Conservation (phyloP, 805 yeast species). For the Candida nonsorbophila region DNA sequence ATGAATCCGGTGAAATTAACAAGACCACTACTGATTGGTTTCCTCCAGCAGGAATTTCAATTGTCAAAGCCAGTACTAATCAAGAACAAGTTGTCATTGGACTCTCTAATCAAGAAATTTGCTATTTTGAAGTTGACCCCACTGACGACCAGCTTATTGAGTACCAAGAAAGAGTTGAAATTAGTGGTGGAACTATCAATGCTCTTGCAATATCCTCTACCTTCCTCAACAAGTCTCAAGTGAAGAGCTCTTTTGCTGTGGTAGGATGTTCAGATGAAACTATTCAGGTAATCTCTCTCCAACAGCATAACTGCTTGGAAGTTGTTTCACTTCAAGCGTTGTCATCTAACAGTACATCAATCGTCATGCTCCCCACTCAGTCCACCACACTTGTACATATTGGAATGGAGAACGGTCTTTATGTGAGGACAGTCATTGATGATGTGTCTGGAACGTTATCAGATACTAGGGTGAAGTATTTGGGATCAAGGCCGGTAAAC, state of each 20-base stretch:
- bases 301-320: constrained; percentile 55
- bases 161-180: constrained; percentile 55
- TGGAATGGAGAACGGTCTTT: constrained; percentile 83
- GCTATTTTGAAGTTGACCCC: constrained; percentile 75
- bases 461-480: constrained; percentile 62
- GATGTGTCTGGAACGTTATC: constrained; percentile 49
- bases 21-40: constrained; percentile 61
- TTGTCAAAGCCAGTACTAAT: constrained; percentile 58
- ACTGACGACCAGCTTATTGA: constrained; percentile 61
- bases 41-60: constrained; percentile 71
- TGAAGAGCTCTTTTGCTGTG: constrained; percentile 52
- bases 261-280: constrained; percentile 71
- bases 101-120: constrained; percentile 66
- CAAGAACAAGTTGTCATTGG: constrained; percentile 65
- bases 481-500: constrained; percentile 64
- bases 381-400: constrained; percentile 49
- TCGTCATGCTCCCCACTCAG: constrained; percentile 17
- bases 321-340: constrained; percentile 61
- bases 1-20: constrained; percentile 15
- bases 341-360: constrained; percentile 37
- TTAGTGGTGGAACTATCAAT: constrained; percentile 43
- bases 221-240: constrained; percentile 28
- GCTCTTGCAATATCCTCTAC: constrained; percentile 41
- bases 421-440: constrained; percentile 57
- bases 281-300: constrained; percentile 61